Conservation (phyloP, 2,329 filamentous ascomycete species). For the Cladosporium sp. region DNA sequence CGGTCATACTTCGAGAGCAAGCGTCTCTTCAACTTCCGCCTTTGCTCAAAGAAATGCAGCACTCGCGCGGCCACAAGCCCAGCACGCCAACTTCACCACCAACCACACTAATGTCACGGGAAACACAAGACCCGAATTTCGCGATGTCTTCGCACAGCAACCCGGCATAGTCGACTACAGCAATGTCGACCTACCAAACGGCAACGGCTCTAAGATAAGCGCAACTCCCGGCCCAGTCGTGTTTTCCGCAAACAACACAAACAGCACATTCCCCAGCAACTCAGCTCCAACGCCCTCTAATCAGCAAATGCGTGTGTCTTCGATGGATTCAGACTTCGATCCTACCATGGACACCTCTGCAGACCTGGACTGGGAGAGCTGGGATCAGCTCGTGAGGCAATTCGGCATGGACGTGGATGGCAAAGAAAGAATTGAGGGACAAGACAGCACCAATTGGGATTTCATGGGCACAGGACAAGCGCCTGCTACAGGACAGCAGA, state of each 20-base stretch:
- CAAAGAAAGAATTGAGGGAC: slow-evolving; percentile 8
- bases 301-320: neutral
- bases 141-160: neutral
- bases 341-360: slow-evolving; percentile 34
- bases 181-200: neutral
- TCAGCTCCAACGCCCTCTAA: neutral
- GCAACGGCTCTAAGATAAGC: neutral
- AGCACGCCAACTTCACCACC: neutral
- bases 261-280: neutral
- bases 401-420: slow-evolving; percentile 42
- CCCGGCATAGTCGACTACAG: neutral
- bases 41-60: neutral
- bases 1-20: neutral
- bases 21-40: neutral
- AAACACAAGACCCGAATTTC: neutral
- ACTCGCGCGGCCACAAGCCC: neutral
- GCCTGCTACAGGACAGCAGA: slow-evolving; percentile 16
- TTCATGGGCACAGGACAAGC: slow-evolving; percentile 15
- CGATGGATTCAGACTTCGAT: slow-evolving; percentile 22
- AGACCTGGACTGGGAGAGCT: slow-evolving; percentile 45
- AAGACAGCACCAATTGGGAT: slow-evolving; percentile 4
- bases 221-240: neutral
- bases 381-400: slow-evolving; percentile 46
- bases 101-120: neutral
- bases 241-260: neutral